Evolutionary conservation across 345 rosid species (phyloP).

Genomic region (Cardiospermum halicacabum): DNA sequence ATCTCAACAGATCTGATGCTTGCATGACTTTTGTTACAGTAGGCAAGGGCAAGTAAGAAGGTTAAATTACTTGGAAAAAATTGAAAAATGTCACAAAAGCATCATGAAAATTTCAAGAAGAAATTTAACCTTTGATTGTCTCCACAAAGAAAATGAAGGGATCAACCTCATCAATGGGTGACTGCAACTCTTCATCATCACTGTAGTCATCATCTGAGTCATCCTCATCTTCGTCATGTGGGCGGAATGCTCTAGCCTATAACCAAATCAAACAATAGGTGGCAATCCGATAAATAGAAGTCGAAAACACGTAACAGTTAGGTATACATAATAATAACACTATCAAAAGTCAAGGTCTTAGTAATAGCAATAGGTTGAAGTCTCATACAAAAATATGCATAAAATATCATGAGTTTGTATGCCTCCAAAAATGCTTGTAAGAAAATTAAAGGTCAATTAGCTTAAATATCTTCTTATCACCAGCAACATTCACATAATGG

Average conservation of each 20-base stretch:
- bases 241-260: slow-evolving; percentile 72
- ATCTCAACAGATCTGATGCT: slow-evolving; percentile 68
- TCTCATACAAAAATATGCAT: background rate
- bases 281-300: background rate
- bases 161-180: slow-evolving; percentile 96
- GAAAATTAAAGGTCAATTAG: no score
- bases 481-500: no score
- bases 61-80: background rate
- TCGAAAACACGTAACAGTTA: no score
- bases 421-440: background rate
- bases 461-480: no score
- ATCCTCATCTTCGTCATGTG: slow-evolving; percentile 58
- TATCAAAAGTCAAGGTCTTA: background rate
- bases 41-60: background rate
- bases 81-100: no score
- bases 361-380: background rate
- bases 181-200: slow-evolving; percentile 89
- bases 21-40: slow-evolving; percentile 53
- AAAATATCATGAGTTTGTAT: background rate
- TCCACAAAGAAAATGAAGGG: slow-evolving; percentile 93
- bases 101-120: background rate
- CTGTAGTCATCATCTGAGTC: slow-evolving; percentile 90
- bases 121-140: slow-evolving; percentile 54
- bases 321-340: background rate
- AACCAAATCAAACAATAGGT: slow-evolving; percentile 11